Evolutionary conservation across 177 flowering plant genomes (phyloP).

Genomic region (Tripterygium wilfordii): DNA sequence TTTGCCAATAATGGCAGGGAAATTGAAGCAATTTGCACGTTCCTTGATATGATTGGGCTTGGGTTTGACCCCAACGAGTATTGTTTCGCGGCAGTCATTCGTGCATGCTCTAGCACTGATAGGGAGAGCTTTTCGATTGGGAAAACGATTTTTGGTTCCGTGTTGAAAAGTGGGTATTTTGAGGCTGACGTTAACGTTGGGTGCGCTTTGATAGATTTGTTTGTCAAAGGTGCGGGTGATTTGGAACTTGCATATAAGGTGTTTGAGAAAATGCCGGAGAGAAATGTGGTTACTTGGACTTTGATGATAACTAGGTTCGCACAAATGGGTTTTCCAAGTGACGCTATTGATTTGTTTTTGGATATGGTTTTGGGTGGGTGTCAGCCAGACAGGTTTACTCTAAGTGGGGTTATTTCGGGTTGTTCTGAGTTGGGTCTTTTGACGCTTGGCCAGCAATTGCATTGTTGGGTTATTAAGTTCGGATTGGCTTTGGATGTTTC

Average conservation of each 20-base stretch:
- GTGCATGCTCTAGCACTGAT: conserved; percentile 66
- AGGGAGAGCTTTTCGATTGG: conserved; percentile 30
- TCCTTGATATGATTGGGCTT: conserved; percentile 45
- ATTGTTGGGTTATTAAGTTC: conserved; percentile 39
- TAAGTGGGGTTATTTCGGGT: conserved; percentile 62
- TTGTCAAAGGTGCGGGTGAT: conserved; percentile 48
- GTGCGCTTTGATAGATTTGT: conserved; percentile 77
- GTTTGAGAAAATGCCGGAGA: conserved; percentile 69
- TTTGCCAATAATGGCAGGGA: conserved; percentile 40
- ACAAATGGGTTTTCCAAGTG: conserved; percentile 46
- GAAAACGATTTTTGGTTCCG: conserved; percentile 42
- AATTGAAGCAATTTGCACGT: conserved; percentile 35
- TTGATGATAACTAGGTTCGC: conserved; percentile 67
- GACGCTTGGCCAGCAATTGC: conserved; percentile 60
- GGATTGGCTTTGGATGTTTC: conserved; percentile 64
- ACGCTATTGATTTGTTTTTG: conserved; percentile 52
- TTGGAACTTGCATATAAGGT: conserved; percentile 50
- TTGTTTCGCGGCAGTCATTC: conserved; percentile 55
- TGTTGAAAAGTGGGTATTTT: conserved; percentile 61
- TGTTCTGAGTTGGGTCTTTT: conserved; percentile 54
- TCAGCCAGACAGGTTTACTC: conserved; percentile 55
- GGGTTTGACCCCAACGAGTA: conserved; percentile 65
- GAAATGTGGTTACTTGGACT: conserved; percentile 72
- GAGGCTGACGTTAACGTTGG: conserved; percentile 71
- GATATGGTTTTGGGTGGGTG: conserved; percentile 52